Percentiles rank a stretch among this genome's conserved stretches.
Evolutionary conservation across 306 rosid genomes (phyloP).

Genomic region (Vachellia pachyceras): DNA sequence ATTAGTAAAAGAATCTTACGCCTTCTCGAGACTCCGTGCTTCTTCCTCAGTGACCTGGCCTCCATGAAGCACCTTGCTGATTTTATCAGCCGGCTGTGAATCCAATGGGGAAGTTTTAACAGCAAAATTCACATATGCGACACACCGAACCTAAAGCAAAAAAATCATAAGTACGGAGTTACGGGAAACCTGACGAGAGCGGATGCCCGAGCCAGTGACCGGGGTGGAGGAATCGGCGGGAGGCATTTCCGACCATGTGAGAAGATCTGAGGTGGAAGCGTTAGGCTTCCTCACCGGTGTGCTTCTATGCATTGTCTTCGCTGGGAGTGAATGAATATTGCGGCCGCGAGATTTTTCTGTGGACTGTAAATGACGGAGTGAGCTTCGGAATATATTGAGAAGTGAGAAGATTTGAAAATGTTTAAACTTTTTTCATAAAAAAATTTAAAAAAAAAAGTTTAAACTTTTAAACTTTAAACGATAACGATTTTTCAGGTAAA

Average conservation of each 20-base stretch:
- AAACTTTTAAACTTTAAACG: not conserved
- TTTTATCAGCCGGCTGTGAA: slow-evolving; percentile 88
- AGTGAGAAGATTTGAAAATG: not conserved
- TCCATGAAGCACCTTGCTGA: slow-evolving; percentile 87
- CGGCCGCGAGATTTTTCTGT: not conserved
- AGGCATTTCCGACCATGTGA: slow-evolving; percentile 81
- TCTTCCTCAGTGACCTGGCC: slow-evolving; percentile 87
- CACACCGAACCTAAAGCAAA: no score
- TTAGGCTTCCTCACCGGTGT: slow-evolving; percentile 67
- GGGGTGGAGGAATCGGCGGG: slow-evolving; percentile 52
- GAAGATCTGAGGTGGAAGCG: slow-evolving; percentile 82
- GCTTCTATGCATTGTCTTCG: slow-evolving; percentile 23
- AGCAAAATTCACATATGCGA: not conserved
- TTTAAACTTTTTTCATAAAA: not conserved
- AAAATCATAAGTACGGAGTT: not conserved
- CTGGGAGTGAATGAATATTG: not conserved
- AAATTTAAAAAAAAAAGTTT: no score
- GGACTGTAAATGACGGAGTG: not conserved
- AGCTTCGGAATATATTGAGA: no score
- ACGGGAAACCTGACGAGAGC: slow-evolving; percentile 44
- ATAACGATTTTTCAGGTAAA: no score
- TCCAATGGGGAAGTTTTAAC: not conserved
- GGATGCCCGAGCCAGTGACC: slow-evolving; percentile 45
- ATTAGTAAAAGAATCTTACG: slow-evolving; percentile 11
- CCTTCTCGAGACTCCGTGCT: slow-evolving; percentile 65